A percentile compares a stretch with the other conserved stretches of the same genome.
phyloP scores from a whole-genome alignment of 176 grass and related monocot genomes.

The Paspalum notatum region DNA sequence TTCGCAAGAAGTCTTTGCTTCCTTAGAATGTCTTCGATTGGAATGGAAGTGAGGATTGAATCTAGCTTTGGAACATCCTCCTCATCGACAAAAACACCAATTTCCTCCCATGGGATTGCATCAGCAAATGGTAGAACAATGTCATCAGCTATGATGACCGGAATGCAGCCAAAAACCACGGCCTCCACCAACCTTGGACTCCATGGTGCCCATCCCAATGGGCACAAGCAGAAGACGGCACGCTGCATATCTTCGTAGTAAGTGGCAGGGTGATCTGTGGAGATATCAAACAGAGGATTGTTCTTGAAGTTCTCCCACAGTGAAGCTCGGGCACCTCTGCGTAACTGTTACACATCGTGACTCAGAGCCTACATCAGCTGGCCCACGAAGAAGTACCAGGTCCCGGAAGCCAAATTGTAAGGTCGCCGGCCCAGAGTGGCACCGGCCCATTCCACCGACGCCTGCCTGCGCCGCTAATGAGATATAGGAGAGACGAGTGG shows the following conservation, averaged over 20 bases:
- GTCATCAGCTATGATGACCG: constrained; percentile 85
- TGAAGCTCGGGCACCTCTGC: constrained; percentile 79
- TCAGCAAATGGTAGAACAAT: constrained; percentile 89
- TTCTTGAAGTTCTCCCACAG: constrained; percentile 96
- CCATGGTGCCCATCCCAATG: constrained; percentile 92
- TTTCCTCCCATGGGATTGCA: constrained; percentile 92
- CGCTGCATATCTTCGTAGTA: constrained; percentile 97
- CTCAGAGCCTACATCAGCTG: too few relatives aligned
- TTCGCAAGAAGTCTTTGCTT: constrained; percentile 87
- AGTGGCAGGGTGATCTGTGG: constrained; percentile 73
- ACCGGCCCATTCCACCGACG: too few relatives aligned
- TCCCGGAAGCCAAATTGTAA: too few relatives aligned
- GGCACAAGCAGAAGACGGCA: constrained; percentile 82
- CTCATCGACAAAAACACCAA: constrained; percentile 81
- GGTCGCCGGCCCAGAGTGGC: too few relatives aligned
- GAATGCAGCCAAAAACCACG: constrained; percentile 90
- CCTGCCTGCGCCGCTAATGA: too few relatives aligned
- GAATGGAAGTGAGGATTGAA: constrained; percentile 78
- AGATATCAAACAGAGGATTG: constrained; percentile 92
- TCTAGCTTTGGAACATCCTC: constrained; percentile 85
- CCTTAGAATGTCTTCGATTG: constrained; percentile 76
- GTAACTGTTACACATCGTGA: too few relatives aligned
- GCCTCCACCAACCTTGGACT: constrained; percentile 86
- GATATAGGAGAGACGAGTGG: too few relatives aligned
- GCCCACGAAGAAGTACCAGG: too few relatives aligned